These are phyloP conservation scores for Mitragyna speciosa DNA, from an alignment of 257 asterid genomes.

Conservation along the genomic window DNA sequence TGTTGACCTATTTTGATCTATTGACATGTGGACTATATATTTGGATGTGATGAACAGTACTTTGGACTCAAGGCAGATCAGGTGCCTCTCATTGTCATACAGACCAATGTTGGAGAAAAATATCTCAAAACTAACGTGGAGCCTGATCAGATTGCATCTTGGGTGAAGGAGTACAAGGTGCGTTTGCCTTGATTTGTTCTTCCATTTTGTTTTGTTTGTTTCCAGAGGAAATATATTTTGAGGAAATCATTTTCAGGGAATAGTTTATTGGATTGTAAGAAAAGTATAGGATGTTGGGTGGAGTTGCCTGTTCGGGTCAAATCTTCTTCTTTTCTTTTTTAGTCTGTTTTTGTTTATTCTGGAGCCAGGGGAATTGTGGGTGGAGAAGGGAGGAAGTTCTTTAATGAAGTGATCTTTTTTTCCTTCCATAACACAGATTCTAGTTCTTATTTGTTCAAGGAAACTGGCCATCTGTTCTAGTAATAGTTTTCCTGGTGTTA, in stretches of 20 bases:
- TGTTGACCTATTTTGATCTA: constrained; percentile 5
- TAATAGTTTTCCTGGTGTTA: not conserved
- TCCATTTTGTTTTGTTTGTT: constrained; percentile 8
- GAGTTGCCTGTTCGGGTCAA: not conserved
- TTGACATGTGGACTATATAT: constrained; percentile 18
- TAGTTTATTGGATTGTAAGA: not conserved
- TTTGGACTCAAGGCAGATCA: constrained; percentile 86
- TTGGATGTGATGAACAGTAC: constrained; percentile 48
- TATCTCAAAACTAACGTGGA: constrained; percentile 71
- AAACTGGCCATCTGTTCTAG: not conserved
- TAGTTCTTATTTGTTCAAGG: not conserved
- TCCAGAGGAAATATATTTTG: not conserved
- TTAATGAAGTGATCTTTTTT: not conserved
- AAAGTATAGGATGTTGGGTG: not conserved
- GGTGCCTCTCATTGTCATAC: constrained; percentile 79
- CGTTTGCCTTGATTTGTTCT: constrained; percentile 15
- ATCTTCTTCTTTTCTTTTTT: not conserved
- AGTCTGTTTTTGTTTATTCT: not conserved
- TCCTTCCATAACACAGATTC: not conserved
- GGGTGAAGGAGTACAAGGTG: constrained; percentile 86
- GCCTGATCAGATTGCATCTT: constrained; percentile 69
- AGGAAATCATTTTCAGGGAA: not conserved
- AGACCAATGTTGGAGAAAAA: constrained; percentile 60
- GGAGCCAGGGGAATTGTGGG: not conserved
- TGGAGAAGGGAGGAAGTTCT: not conserved